phyloP scores from a whole-genome alignment of 768 basidiomycete genomes.

The Termitomyces sp. region DNA sequence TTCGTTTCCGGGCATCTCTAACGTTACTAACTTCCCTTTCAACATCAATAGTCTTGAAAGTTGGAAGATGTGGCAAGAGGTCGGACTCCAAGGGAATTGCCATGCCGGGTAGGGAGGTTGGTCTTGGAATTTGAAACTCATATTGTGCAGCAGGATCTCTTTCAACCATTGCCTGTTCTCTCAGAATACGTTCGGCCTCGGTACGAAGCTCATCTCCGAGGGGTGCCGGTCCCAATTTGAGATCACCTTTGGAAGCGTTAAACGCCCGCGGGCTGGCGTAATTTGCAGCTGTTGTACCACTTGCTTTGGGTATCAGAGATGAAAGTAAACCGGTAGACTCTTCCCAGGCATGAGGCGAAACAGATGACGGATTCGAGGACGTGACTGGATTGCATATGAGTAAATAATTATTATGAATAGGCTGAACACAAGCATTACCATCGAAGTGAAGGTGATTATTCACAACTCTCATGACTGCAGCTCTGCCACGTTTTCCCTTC shows the following conservation, averaged over 20 bases:
- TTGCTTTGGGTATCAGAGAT: constrained; percentile 63
- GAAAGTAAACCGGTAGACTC: constrained; percentile 82
- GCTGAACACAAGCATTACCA: constrained; percentile 42
- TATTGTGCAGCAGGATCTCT: constrained; percentile 62
- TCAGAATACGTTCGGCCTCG: constrained; percentile 74
- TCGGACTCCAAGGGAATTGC: constrained; percentile 64
- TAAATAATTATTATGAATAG: constrained; percentile 3
- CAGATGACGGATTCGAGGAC: constrained; percentile 56
- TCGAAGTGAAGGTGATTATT: constrained; percentile 91
- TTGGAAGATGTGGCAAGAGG: constrained; percentile 72
- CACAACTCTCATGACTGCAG: constrained; percentile 88
- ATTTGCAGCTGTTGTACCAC: constrained; percentile 36
- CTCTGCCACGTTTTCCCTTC: constrained; percentile 77
- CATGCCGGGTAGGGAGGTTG: constrained; percentile 46
- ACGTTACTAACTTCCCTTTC: constrained; percentile 87
- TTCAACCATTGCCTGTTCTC: constrained; percentile 78
- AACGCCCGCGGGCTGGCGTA: constrained; percentile 64
- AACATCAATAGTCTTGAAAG: constrained; percentile 83
- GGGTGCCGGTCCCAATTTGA: constrained; percentile 84
- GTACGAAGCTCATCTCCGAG: constrained; percentile 72
- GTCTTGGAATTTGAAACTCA: constrained; percentile 52
- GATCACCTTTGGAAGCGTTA: constrained; percentile 66
- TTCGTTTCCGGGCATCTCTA: constrained; percentile 86
- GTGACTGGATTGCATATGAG: constrained; percentile 48
- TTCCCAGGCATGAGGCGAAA: constrained; percentile 69